Evolutionary conservation across 1,139 yeast genomes (phyloP).

Genomic region (Yamadazyma atmosphaerica): DNA sequence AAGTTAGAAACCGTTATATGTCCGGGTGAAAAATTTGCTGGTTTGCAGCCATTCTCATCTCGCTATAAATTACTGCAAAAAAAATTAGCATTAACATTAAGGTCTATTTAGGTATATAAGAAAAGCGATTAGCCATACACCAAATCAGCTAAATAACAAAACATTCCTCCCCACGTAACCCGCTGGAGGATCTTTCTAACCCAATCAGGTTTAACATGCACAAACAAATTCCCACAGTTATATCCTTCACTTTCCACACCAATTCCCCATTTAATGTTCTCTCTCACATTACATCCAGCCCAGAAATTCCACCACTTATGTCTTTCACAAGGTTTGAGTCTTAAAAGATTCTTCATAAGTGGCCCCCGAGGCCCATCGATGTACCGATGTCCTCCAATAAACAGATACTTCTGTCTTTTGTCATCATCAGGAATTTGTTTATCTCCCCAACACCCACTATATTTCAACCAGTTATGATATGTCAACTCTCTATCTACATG

Average conservation of each 20-base stretch:
- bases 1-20: too few species aligned
- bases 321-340: constrained; percentile 77
- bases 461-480: constrained; percentile 79
- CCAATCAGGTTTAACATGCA: constrained; percentile 50
- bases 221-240: constrained; percentile 62
- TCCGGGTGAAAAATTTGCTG: neutral
- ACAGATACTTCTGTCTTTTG: constrained; percentile 72
- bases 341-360: constrained; percentile 65
- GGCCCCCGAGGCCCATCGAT: constrained; percentile 96
- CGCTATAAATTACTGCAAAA: neutral
- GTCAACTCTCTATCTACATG: constrained; percentile 56
- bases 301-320: constrained; percentile 84
- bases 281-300: constrained; percentile 77
- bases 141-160: constrained; percentile 61
- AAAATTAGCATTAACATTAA: too few species aligned
- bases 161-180: constrained; percentile 70
- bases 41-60: neutral
- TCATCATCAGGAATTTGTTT: constrained; percentile 64
- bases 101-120: neutral
- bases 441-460: constrained; percentile 93
- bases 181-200: constrained; percentile 48
- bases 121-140: constrained; percentile 45
- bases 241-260: constrained; percentile 86
- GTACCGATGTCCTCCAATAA: constrained; percentile 86
- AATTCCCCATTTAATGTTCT: constrained; percentile 75